Percentiles rank a stretch among this genome's conserved stretches.
These are phyloP conservation scores for Boletus sp. DNA, from an alignment of 768 basidiomycete genomes.

Conservation along the genomic window DNA sequence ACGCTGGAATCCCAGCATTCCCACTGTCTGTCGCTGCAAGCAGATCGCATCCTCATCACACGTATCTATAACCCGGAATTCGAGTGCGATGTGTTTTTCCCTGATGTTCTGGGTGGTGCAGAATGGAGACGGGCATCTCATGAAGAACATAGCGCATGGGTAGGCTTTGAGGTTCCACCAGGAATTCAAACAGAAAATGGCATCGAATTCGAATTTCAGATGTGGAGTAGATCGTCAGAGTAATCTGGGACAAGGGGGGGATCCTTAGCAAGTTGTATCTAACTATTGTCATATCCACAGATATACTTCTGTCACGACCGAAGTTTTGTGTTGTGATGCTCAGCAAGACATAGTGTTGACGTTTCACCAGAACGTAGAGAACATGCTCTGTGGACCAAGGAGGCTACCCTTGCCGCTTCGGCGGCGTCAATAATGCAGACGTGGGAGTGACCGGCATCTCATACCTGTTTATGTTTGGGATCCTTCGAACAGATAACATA, in stretches of 20 bases:
- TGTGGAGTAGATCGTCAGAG: slow-evolving; percentile 70
- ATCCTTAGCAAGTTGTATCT: slow-evolving; percentile 3
- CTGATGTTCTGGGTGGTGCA: slow-evolving; percentile 55
- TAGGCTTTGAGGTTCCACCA: slow-evolving; percentile 71
- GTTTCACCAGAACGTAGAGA: background rate
- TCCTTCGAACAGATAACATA: slow-evolving; percentile 93
- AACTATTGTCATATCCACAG: background rate
- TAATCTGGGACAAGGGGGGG: background rate
- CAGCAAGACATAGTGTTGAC: background rate
- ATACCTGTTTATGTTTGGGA: slow-evolving; percentile 95
- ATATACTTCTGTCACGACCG: background rate
- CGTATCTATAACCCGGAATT: slow-evolving; percentile 74
- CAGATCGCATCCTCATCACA: slow-evolving; percentile 86
- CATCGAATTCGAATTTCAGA: slow-evolving; percentile 87
- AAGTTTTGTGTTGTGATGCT: background rate
- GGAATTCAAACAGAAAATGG: slow-evolving; percentile 83
- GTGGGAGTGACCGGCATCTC: slow-evolving; percentile 16
- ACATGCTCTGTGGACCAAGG: too few species aligned
- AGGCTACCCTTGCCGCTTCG: slow-evolving; percentile 65
- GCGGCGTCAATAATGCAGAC: slow-evolving; percentile 12
- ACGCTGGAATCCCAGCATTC: slow-evolving; percentile 26
- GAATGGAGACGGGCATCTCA: slow-evolving; percentile 62
- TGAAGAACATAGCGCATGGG: slow-evolving; percentile 70
- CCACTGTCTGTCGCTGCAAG: slow-evolving; percentile 38
- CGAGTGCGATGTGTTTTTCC: slow-evolving; percentile 86